A percentile compares a stretch with the other conserved stretches of the same genome.
Conservation (phyloP, 2,329 filamentous ascomycete genomes). For the Clathrospora elynae region DNA sequence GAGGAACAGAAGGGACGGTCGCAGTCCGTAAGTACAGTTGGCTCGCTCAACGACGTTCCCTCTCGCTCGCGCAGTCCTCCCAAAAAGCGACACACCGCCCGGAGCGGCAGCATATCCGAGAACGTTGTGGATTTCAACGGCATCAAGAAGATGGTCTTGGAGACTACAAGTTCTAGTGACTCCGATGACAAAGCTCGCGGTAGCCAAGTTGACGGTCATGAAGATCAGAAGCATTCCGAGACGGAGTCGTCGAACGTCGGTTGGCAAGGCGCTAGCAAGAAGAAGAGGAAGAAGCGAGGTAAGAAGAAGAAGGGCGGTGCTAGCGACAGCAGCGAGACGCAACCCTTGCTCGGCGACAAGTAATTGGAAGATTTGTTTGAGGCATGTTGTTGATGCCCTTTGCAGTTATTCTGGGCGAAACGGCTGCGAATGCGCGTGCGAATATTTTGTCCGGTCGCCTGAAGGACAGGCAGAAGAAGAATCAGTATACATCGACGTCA, state of each 20-base stretch:
- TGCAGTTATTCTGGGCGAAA: constrained; percentile 8
- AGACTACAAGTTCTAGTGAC: constrained; percentile 65
- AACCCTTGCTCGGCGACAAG: constrained; percentile 37
- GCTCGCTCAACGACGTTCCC: constrained; percentile 35
- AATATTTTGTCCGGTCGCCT: constrained; percentile 2
- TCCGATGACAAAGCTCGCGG: constrained; percentile 32
- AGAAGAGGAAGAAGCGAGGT: constrained; percentile 46
- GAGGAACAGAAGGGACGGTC: constrained; percentile 13
- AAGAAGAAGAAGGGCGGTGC: constrained; percentile 45
- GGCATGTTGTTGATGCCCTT: constrained; percentile 3
- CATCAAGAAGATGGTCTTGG: constrained; percentile 75
- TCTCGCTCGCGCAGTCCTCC: constrained; percentile 33
- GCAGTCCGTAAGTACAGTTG: constrained; percentile 42
- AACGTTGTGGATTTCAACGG: constrained; percentile 76
- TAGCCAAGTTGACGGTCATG: constrained; percentile 28
- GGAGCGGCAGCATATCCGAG: constrained; percentile 79
- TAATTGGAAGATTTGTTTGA: neutral
- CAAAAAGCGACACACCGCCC: constrained; percentile 57
- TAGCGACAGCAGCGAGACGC: constrained; percentile 36
- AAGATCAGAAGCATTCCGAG: constrained; percentile 30
- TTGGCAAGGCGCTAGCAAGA: constrained; percentile 35
- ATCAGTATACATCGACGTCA: constrained; percentile 4
- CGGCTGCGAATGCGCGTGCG: constrained; percentile 4
- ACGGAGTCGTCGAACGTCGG: constrained; percentile 27
- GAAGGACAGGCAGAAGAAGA: constrained; percentile 2